Conservation (phyloP, 148 eudicot species). For the Heliamphora exappendiculata region DNA sequence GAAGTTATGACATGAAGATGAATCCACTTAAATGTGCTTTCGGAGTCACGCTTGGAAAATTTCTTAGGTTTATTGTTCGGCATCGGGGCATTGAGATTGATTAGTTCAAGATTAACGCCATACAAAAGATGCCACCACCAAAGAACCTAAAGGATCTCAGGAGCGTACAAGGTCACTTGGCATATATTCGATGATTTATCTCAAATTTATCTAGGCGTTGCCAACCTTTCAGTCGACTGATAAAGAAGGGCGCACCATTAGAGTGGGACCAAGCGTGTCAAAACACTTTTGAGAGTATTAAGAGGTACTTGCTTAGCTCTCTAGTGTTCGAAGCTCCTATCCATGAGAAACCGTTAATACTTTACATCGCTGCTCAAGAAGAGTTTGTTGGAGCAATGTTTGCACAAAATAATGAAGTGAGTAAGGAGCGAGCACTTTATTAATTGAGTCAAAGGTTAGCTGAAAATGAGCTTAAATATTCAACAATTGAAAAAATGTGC, state of each 20-base stretch:
- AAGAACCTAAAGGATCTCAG: slow-evolving; percentile 3
- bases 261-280: slow-evolving; percentile 4
- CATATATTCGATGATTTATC: slow-evolving; percentile 16
- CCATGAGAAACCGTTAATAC: not conserved
- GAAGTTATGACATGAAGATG: slow-evolving; percentile 9
- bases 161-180: slow-evolving; percentile 8
- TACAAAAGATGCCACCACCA: not conserved
- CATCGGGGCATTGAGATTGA: slow-evolving; percentile 17
- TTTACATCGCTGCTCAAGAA: too few relatives aligned
- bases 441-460: too few relatives aligned
- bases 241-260: slow-evolving; percentile 8
- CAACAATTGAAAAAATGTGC: too few relatives aligned
- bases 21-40: slow-evolving; percentile 17
- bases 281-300: too few relatives aligned
- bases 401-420: too few relatives aligned
- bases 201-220: slow-evolving; percentile 13
- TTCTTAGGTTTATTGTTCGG: slow-evolving; percentile 5
- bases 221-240: slow-evolving; percentile 17
- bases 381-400: too few relatives aligned
- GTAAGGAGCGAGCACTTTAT: too few relatives aligned
- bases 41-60: slow-evolving; percentile 7
- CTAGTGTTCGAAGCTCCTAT: not conserved
- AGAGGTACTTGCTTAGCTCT: too few relatives aligned
- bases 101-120: slow-evolving; percentile 10
- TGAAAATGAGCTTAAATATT: too few relatives aligned